These are phyloP conservation scores for Boletus vermiculosoides DNA, from an alignment of 768 basidiomycete species.

Conservation along the genomic window DNA sequence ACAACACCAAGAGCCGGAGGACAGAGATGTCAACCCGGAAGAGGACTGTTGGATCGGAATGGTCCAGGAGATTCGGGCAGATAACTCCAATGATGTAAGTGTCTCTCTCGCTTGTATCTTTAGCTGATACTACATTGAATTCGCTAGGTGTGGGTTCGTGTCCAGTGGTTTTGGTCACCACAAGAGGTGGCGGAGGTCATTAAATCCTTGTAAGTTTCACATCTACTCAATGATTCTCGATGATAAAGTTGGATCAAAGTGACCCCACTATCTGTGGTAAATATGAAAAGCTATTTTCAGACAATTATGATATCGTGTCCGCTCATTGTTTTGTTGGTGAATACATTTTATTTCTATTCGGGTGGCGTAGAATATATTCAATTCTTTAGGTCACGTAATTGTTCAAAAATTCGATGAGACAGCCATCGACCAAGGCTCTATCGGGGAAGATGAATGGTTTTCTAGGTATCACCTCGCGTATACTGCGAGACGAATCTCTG, in stretches of 20 bases:
- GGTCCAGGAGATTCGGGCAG: slow-evolving; percentile 45
- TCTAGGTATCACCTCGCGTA: slow-evolving; percentile 46
- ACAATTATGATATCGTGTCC: slow-evolving; percentile 48
- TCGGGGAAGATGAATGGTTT: slow-evolving; percentile 45
- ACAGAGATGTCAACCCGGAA: slow-evolving; percentile 18
- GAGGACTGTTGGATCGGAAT: slow-evolving; percentile 53
- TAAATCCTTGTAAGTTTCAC: slow-evolving; percentile 48
- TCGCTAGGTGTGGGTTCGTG: slow-evolving; percentile 48
- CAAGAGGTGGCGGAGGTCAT: slow-evolving; percentile 44
- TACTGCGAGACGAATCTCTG: slow-evolving; percentile 33
- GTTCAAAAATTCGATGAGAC: slow-evolving; percentile 41
- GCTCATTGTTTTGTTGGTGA: slow-evolving; percentile 47
- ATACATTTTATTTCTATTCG: background rate
- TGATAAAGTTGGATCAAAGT: slow-evolving; percentile 28
- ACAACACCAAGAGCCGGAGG: background rate
- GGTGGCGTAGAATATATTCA: background rate
- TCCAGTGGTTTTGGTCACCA: slow-evolving; percentile 57
- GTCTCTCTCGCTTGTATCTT: background rate
- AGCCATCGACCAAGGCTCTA: slow-evolving; percentile 37
- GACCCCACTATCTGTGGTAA: slow-evolving; percentile 38
- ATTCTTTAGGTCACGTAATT: slow-evolving; percentile 32
- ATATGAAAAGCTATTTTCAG: slow-evolving; percentile 51
- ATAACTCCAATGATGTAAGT: slow-evolving; percentile 32
- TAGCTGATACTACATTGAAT: background rate
- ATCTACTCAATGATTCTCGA: background rate